phyloP scores from a whole-genome alignment of 2,329 filamentous ascomycete species.

The Ascochyta pisi region DNA sequence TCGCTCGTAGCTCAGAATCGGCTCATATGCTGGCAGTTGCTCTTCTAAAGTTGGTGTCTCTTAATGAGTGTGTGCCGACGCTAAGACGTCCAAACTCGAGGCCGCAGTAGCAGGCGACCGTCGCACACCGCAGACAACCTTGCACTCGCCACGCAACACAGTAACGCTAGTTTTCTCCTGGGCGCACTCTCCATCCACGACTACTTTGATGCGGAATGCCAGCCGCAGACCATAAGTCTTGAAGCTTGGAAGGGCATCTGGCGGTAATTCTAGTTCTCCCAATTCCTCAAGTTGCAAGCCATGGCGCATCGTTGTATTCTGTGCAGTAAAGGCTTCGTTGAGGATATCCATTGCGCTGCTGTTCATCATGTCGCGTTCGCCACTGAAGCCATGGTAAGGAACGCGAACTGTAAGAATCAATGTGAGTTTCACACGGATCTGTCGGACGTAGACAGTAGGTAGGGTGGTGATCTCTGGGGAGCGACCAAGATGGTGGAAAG shows the following conservation, averaged over 20 bases:
- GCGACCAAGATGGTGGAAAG: background rate
- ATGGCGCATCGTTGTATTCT: background rate
- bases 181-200: background rate
- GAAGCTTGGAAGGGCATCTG: background rate
- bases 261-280: background rate
- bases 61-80: too few species aligned
- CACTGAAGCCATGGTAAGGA: background rate
- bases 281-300: background rate
- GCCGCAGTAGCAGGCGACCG: background rate
- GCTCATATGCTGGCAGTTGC: background rate
- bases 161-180: background rate
- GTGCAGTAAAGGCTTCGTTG: background rate
- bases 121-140: background rate
- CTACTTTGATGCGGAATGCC: background rate
- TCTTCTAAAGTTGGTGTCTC: background rate
- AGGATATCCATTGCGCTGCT: background rate
- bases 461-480: background rate
- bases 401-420: background rate
- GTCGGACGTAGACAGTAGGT: background rate
- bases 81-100: background rate
- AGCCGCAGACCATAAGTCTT: background rate
- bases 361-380: background rate
- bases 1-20: background rate
- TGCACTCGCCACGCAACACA: background rate
- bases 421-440: slow-evolving; percentile 1